Evolutionary conservation across 2,329 filamentous ascomycete species (phyloP).

Genomic region (Talaromyces sp.): DNA sequence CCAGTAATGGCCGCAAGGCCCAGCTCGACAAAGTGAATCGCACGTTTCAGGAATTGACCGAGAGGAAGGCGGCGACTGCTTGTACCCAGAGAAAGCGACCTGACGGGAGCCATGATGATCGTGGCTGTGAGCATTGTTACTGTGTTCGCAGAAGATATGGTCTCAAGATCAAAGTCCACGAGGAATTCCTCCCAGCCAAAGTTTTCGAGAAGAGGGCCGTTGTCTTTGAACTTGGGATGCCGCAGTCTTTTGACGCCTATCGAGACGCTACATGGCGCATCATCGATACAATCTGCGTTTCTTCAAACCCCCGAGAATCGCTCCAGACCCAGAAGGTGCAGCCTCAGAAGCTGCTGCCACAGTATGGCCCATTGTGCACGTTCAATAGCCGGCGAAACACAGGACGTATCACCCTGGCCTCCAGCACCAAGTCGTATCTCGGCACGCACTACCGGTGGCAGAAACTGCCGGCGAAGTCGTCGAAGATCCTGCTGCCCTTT

Average conservation of each 20-base stretch:
- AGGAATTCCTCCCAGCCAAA: slow-evolving; percentile 45
- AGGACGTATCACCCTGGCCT: slow-evolving; percentile 37
- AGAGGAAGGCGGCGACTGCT: slow-evolving; percentile 24
- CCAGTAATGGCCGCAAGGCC: neutral
- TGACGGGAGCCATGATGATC: slow-evolving; percentile 26
- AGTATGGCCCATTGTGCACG: neutral
- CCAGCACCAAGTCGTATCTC: slow-evolving; percentile 44
- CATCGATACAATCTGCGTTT: slow-evolving; percentile 17
- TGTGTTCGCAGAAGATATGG: slow-evolving; percentile 30
- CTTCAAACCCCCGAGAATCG: neutral
- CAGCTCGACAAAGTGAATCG: slow-evolving; percentile 27
- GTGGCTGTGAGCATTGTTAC: slow-evolving; percentile 44
- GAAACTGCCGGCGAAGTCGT: slow-evolving; percentile 37
- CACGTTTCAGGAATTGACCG: slow-evolving; percentile 34
- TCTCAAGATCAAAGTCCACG: slow-evolving; percentile 46
- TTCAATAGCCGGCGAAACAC: slow-evolving; percentile 13
- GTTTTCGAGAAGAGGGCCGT: slow-evolving; percentile 35
- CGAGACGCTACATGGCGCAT: slow-evolving; percentile 51
- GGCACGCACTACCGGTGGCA: slow-evolving; percentile 46
- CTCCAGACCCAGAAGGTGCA: neutral
- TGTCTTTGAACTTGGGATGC: slow-evolving; percentile 51
- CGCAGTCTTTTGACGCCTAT: slow-evolving; percentile 45
- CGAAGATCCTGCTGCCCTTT: slow-evolving; percentile 12
- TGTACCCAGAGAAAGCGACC: slow-evolving; percentile 26
- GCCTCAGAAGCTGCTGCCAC: neutral